These are phyloP conservation scores for Tranzscheliella williamsii DNA, from an alignment of 1,284 basidiomycete species.

Conservation along the genomic window DNA sequence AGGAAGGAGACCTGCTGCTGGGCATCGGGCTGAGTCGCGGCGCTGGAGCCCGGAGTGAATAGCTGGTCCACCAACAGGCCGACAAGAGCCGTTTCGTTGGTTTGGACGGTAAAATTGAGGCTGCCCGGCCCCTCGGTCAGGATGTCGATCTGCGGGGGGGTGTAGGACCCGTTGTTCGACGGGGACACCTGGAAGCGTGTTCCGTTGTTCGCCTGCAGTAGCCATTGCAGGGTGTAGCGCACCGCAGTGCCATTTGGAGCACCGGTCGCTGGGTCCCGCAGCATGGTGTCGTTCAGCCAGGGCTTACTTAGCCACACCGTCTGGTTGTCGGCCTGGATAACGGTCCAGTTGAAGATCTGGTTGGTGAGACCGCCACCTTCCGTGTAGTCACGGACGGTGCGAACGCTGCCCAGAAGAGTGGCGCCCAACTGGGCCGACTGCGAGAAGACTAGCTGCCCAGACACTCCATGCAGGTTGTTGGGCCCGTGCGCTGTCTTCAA, in stretches of 20 bases:
- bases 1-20: conserved; percentile 62
- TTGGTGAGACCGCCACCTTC: conserved; percentile 57
- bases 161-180: conserved; percentile 54
- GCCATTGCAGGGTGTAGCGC: conserved; percentile 25
- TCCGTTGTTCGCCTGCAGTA: conserved; percentile 21
- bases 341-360: conserved; percentile 64
- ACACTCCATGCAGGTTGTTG: conserved; percentile 62
- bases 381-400: conserved; percentile 63
- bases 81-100: conserved; percentile 63
- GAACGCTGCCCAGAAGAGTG: conserved; percentile 63
- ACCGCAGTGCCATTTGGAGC: conserved; percentile 9
- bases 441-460: conserved; percentile 60
- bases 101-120: conserved; percentile 61
- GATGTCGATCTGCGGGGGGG: conserved; percentile 60
- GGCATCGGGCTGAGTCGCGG: conserved; percentile 37
- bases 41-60: conserved; percentile 58
- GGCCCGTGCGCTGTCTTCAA: conserved; percentile 46
- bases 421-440: conserved; percentile 62
- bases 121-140: conserved; percentile 41
- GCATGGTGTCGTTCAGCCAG: conserved; percentile 60
- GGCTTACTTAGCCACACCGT: conserved; percentile 62
- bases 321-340: conserved; percentile 58
- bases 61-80: conserved; percentile 60
- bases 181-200: conserved; percentile 16
- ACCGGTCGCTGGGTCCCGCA: conserved; percentile 19